These are phyloP conservation scores for Cyberlindnera suaveolens DNA, from an alignment of 805 yeast species.

Conservation along the genomic window DNA sequence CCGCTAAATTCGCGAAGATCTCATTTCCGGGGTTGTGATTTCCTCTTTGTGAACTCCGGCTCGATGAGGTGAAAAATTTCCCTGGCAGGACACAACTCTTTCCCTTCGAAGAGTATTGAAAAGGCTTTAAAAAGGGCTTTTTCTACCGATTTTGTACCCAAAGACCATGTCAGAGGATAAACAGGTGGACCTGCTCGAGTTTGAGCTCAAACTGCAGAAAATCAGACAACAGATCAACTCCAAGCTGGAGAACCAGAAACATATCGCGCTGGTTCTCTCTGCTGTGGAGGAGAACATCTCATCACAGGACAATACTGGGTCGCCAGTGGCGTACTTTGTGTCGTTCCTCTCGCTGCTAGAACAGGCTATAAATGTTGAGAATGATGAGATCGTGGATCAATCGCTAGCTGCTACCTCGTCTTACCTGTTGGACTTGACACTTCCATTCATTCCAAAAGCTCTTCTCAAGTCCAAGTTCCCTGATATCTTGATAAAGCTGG, in stretches of 20 bases:
- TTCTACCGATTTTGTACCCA: not conserved
- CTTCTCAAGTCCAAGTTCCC: conserved; percentile 70
- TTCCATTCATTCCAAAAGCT: conserved; percentile 65
- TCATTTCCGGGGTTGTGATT: no score
- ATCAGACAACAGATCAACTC: conserved; percentile 69
- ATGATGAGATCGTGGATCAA: conserved; percentile 47
- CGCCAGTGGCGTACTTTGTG: conserved; percentile 79
- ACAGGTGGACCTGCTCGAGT: conserved; percentile 22
- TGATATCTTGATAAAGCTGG: conserved; percentile 71
- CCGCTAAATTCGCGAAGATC: no score
- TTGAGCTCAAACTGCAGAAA: conserved; percentile 56
- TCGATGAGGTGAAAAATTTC: not conserved
- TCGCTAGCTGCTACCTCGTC: conserved; percentile 69
- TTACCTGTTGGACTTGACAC: conserved; percentile 74
- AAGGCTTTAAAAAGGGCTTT: not conserved
- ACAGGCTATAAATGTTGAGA: conserved; percentile 48
- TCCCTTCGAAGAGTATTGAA: no score
- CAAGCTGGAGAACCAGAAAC: conserved; percentile 83
- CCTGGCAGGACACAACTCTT: no score
- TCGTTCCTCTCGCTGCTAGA: conserved; percentile 79
- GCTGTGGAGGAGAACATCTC: conserved; percentile 88
- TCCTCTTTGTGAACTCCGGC: no score
- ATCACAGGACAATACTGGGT: conserved; percentile 33
- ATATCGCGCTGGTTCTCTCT: conserved; percentile 71
- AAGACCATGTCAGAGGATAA: conserved; percentile 2